Evolutionary conservation across 75 land plant genomes (phyloP), one percentile per base, ranked within the genome.

Genomic region (Larix kaempferi): DNA sequence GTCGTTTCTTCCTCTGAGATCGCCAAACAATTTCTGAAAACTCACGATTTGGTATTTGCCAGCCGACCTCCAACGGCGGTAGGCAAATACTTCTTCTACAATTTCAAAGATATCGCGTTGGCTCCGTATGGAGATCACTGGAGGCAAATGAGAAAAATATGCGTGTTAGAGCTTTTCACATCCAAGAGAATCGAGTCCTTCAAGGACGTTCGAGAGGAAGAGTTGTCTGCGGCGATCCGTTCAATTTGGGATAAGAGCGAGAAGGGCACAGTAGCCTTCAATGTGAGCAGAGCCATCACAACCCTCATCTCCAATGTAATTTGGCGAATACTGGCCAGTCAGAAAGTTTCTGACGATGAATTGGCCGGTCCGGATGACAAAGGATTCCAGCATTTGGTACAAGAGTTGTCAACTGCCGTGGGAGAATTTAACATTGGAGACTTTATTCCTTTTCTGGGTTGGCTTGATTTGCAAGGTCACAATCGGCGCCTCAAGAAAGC

Each of bases 41-140:
- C 74, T 78, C 86, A 90, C 55, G 92, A 90, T 44, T 44, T 74
- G 13, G 72, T 57, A 1, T 85, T 88, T 76, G 74, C 86, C 1
- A 71, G 67, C 65, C 59, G 88, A 56, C 86, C 88, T 5, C 66
- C 69, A 57, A 54, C 55, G 7, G 69, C 22, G 0, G 65, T 61
- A 3, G 33, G 76, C 15, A 64, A 25, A 41, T 55, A 60, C 17
- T 17, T 81, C 6, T 41, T 49, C 22, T 78, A 74, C 56, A 61
- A 76, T 25, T 35, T 80, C 26, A 73, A 57, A 25, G 80, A 78
- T 63, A 69, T 84, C 15, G 80, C 61, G 1, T 84, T 81, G 56
- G 77, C 82, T 12, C 88, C 85, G 23, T 83, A 80, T 60, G 88
- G 85, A 11, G 83, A 73, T 14, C 52, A 74, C 15, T 87, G 88